phyloP scores from a whole-genome alignment of 2,329 filamentous ascomycete species.

The Colletotrichum chlorophyti region DNA sequence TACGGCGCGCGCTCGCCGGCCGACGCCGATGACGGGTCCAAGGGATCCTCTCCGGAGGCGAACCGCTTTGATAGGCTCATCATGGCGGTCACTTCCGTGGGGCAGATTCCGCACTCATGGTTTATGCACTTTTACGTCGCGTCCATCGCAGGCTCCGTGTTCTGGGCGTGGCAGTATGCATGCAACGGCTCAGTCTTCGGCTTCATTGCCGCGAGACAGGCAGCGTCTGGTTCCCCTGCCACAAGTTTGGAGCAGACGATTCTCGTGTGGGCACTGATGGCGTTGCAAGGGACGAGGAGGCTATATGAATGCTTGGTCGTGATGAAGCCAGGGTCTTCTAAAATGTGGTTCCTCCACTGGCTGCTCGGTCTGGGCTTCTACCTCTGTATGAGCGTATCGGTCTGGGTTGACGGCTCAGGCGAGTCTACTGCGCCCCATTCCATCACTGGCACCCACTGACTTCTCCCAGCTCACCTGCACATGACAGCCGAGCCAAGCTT shows the following conservation, averaged over 20 bases:
- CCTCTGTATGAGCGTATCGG: constrained; percentile 70
- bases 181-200: constrained; percentile 60
- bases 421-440: constrained; percentile 39
- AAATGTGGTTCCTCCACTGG: constrained; percentile 90
- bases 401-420: constrained; percentile 88
- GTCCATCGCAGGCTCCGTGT: constrained; percentile 72
- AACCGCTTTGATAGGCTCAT: constrained; percentile 5
- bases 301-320: constrained; percentile 77
- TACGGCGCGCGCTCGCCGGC: constrained; percentile 55
- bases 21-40: constrained; percentile 27
- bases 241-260: constrained; percentile 69
- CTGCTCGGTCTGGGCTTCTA: constrained; percentile 82
- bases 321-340: constrained; percentile 70
- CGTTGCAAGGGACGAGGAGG: constrained; percentile 76
- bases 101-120: constrained; percentile 83
- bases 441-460: not conserved
- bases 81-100: constrained; percentile 40
- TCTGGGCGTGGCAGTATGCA: constrained; percentile 75
- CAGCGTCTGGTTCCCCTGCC: constrained; percentile 37
- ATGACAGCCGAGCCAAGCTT: not conserved
- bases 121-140: constrained; percentile 87
- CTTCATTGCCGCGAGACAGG: constrained; percentile 49
- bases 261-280: constrained; percentile 75
- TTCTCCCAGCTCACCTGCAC: not conserved
- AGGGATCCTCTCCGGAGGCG: constrained; percentile 12